Evolutionary conservation across 2,329 filamentous ascomycete genomes (phyloP), one percentile per base, ranked within the genome.

Genomic region (Mycogone perniciosa): DNA sequence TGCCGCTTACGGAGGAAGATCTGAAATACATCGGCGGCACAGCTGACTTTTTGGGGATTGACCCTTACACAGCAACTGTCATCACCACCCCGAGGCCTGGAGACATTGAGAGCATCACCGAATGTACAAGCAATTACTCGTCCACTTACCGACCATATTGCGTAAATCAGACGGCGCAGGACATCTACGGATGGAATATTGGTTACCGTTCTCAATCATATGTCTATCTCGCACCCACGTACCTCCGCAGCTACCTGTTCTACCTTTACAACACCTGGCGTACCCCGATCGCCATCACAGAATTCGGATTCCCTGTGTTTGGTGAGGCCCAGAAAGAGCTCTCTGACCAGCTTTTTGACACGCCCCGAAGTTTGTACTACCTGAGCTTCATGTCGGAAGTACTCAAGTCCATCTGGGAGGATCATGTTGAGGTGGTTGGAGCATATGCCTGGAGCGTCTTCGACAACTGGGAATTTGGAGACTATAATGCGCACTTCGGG

Each of bases 201-300:
- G 80, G 80, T 20, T 80, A 81, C 54, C 68, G 71, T 9, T 80
- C 76, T 2, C 67, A 79, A 33, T 70, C 70, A 2, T 80, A 81
- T 58, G 73, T 78, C n/a, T 81, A 82, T 63, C 75, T 77, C 33
- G 77, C 81, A 0, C 81, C 80, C 0, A 71, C 70, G 2, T 82
- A 80, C 56, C 71, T 85, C n/a, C 72, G 77, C 47, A 71, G 69
- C 48, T 76, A 78, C 54, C 67, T 81, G 4, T 74, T 69, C 56
- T 84, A 82, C 58, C 64, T 85, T 2, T 80, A 75, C 70, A 82
- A 82, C 62, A 82, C 76, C 0, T 85, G 76, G 69, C 71, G 65
- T 31, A 60, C 64, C 0, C 75, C 76, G 0, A 66, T 78, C 6
- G 66, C 68, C 26, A 64, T 82, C 5, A 71, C 73, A 6, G 80